Percentiles rank a stretch among this genome's conserved stretches.
Conservation (phyloP, 768 basidiomycete species). For the Clavulina sp. region DNA sequence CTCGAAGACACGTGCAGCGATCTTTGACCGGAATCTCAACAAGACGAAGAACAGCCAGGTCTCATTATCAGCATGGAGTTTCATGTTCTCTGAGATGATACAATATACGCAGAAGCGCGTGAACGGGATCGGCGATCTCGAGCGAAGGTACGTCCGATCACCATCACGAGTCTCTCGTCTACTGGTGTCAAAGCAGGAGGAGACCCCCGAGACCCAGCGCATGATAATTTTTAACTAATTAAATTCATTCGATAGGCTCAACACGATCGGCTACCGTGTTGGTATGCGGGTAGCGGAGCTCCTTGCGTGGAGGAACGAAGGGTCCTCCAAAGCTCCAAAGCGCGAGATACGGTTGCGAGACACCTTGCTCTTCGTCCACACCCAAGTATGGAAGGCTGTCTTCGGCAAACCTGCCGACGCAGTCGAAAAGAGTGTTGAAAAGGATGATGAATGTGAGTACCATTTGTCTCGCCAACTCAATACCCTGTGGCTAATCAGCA, state of each 20-base stretch:
- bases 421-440: conserved; percentile 90
- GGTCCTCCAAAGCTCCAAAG: conserved; percentile 72
- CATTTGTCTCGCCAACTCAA: not conserved
- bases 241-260: conserved; percentile 61
- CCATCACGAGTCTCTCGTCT: not conserved
- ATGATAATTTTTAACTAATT: not conserved
- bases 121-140: conserved; percentile 85
- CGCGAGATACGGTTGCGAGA: conserved; percentile 83
- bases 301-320: conserved; percentile 64
- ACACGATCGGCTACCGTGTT: conserved; percentile 83
- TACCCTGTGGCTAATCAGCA: not conserved
- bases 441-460: conserved; percentile 79
- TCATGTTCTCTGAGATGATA: conserved; percentile 84
- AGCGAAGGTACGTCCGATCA: conserved; percentile 55
- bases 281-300: conserved; percentile 78
- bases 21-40: conserved; percentile 80
- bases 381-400: conserved; percentile 85
- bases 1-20: conserved; percentile 16
- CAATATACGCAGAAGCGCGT: conserved; percentile 95
- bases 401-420: conserved; percentile 90
- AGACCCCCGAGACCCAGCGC: not conserved
- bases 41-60: conserved; percentile 77
- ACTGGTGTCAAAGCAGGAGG: too few relatives aligned
- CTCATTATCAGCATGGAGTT: conserved; percentile 65
- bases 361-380: conserved; percentile 84